Percentiles rank a stretch among this genome's conserved stretches.
These are phyloP conservation scores for Thielaviopsis punctulata DNA, from an alignment of 2,329 filamentous ascomycete species.

Conservation along the genomic window DNA sequence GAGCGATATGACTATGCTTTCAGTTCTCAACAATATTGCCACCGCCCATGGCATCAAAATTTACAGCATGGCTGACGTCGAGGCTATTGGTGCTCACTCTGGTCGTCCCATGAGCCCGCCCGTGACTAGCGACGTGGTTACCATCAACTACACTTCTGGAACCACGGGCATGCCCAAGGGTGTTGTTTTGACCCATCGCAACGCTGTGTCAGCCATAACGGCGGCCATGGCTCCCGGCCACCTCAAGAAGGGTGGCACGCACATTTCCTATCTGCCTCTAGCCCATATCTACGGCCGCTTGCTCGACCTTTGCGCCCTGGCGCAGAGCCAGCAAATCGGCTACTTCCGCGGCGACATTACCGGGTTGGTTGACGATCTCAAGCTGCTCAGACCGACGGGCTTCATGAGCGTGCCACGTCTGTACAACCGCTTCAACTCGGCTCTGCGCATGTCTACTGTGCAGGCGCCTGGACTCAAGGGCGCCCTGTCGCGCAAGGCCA, in stretches of 20 bases:
- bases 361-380: constrained; percentile 78
- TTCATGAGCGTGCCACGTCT: constrained; percentile 84
- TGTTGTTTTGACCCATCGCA: constrained; percentile 65
- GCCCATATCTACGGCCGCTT: constrained; percentile 90
- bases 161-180: constrained; percentile 74
- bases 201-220: constrained; percentile 57
- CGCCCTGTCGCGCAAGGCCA: constrained; percentile 59
- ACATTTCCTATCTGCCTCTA: constrained; percentile 77
- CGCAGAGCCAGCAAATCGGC: constrained; percentile 58
- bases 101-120: constrained; percentile 57
- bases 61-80: constrained; percentile 64
- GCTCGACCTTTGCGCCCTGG: constrained; percentile 57
- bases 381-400: constrained; percentile 63
- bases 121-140: constrained; percentile 57
- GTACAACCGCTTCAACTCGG: constrained; percentile 77
- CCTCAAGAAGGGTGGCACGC: constrained; percentile 37
- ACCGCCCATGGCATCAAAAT: constrained; percentile 58
- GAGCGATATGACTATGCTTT: constrained; percentile 59
- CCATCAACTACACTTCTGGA: constrained; percentile 82
- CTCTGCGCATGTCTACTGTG: constrained; percentile 62
- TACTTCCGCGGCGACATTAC: constrained; percentile 89
- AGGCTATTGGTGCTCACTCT: constrained; percentile 57
- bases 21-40: constrained; percentile 60
- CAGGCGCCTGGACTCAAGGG: constrained; percentile 68
- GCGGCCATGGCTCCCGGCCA: constrained; percentile 38